Percentiles rank a stretch among this genome's conserved stretches.
Evolutionary conservation across 129 eudicot species (phyloP).

Genomic region (Saussurea involucrata): DNA sequence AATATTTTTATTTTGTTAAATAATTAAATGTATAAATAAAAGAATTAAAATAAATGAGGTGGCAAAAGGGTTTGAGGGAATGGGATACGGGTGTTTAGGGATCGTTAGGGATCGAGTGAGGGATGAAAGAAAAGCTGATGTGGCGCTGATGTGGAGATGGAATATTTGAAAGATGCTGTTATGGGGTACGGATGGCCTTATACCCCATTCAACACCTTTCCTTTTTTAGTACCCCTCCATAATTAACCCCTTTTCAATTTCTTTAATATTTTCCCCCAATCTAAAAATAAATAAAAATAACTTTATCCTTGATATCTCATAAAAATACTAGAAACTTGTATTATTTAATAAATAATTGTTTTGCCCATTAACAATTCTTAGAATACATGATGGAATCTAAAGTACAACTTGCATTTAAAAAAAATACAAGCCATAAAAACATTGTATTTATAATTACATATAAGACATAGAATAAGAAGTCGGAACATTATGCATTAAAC

Average conservation of each 20-base stretch:
- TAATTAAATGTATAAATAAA: no score
- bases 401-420: neutral
- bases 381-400: neutral
- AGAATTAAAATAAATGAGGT: no score
- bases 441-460: neutral
- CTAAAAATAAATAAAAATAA: neutral
- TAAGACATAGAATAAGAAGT: neutral
- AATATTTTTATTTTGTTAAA: no score
- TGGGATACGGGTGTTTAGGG: no score
- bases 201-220: neutral
- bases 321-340: neutral
- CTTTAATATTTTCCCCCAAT: neutral
- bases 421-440: neutral
- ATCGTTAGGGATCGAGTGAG: no score
- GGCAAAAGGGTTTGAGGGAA: no score
- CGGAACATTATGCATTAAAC: conserved; percentile 22
- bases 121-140: no score
- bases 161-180: no score
- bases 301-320: neutral
- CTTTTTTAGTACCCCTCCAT: conserved; percentile 19
- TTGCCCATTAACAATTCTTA: neutral
- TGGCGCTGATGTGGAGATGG: no score
- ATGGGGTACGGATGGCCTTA: no score
- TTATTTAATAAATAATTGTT: neutral
- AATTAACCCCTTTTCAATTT: neutral